Conservation (phyloP, 2,329 filamentous ascomycete genomes). For the Neofusicoccum umdonicola region DNA sequence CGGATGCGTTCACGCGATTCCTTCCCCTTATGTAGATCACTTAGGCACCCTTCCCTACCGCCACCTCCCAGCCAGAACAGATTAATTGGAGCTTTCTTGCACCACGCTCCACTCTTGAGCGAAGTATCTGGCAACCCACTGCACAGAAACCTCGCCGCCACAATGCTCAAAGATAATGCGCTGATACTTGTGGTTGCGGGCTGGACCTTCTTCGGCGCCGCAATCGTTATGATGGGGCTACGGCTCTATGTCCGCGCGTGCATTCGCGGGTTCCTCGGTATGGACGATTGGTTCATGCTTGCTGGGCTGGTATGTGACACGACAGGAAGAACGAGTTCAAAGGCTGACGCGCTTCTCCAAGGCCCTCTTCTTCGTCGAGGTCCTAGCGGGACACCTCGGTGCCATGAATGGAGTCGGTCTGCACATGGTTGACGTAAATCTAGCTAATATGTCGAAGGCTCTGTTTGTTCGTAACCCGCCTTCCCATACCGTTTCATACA, state of each 20-base stretch:
- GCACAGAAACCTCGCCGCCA: not conserved
- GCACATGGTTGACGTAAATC: not conserved
- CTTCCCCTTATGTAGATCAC: not conserved
- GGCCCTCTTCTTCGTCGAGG: not conserved
- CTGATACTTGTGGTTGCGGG: not conserved
- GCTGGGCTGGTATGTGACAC: constrained; percentile 1
- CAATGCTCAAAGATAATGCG: constrained; percentile 7
- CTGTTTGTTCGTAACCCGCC: not conserved
- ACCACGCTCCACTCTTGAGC: not conserved
- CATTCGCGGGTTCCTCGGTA: not conserved
- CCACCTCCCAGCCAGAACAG: not conserved
- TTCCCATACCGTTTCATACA: too few relatives aligned
- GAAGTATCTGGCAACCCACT: not conserved
- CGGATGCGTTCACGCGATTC: not conserved
- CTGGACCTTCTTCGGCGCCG: not conserved
- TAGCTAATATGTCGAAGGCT: not conserved
- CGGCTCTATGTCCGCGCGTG: constrained; percentile 1
- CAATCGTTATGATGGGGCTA: not conserved
- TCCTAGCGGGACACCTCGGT: not conserved
- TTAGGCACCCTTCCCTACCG: not conserved
- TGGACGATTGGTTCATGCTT: constrained; percentile 13
- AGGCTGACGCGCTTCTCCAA: not conserved
- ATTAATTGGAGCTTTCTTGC: not conserved
- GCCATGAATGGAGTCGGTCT: constrained; percentile 2
- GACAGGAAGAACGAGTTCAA: not conserved